phyloP scores from a whole-genome alignment of 2,329 filamentous ascomycete genomes.

The Nemania sp. region DNA sequence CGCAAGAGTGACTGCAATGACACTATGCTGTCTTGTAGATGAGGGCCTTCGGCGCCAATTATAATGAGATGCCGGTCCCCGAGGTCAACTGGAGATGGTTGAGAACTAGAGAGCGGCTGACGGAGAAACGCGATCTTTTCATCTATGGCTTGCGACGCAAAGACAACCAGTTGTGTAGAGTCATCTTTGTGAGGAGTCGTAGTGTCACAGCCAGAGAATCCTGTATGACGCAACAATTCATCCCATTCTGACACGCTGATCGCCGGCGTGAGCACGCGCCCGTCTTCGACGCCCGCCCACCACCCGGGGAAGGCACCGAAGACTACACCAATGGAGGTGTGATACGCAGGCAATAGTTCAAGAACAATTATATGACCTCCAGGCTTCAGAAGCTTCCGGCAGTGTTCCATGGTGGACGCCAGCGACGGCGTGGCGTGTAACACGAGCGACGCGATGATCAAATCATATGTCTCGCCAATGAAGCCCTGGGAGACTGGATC shows the following conservation, averaged over 20 bases:
- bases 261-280: slow-evolving; percentile 16
- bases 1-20: too few species aligned
- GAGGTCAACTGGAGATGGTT: too few species aligned
- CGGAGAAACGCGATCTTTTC: too few species aligned
- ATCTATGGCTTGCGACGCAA: too few species aligned
- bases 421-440: slow-evolving; percentile 38
- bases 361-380: slow-evolving; percentile 44
- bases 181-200: slow-evolving; percentile 4
- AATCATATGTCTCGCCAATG: slow-evolving; percentile 35
- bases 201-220: slow-evolving; percentile 26
- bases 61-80: too few species aligned
- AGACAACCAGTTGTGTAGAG: too few species aligned
- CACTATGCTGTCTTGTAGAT: too few species aligned
- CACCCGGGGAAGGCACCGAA: slow-evolving; percentile 28
- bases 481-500: slow-evolving; percentile 41
- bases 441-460: slow-evolving; percentile 43
- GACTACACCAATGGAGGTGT: slow-evolving; percentile 1
- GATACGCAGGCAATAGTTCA: slow-evolving; percentile 11
- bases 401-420: slow-evolving; percentile 34
- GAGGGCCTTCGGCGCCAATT: too few species aligned
- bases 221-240: background rate
- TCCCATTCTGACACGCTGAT: slow-evolving; percentile 18
- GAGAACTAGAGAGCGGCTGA: too few species aligned
- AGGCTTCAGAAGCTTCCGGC: slow-evolving; percentile 42
- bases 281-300: slow-evolving; percentile 37